phyloP scores from a whole-genome alignment of 2,329 filamentous ascomycete species.

The Chaetomiaceae sp. region DNA sequence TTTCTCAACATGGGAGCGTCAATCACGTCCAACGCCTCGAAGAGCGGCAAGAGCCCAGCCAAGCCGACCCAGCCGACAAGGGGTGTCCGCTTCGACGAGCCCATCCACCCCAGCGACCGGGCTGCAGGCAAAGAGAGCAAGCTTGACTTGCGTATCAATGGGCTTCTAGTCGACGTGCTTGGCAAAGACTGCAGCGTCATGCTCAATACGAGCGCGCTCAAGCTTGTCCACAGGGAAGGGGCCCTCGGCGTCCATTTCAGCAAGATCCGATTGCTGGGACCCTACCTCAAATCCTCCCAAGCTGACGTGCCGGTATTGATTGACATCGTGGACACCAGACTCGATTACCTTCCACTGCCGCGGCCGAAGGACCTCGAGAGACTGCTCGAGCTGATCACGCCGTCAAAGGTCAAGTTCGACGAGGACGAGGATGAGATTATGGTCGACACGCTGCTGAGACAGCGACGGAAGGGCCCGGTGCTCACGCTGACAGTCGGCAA shows the following conservation, averaged over 20 bases:
- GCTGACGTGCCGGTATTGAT: conserved; percentile 56
- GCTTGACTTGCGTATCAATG: conserved; percentile 69
- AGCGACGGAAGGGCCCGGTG: conserved; percentile 80
- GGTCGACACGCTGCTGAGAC: conserved; percentile 81
- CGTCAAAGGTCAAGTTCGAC: conserved; percentile 81
- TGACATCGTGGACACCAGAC: conserved; percentile 57
- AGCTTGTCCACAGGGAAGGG: conserved; percentile 68
- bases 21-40: conserved; percentile 65
- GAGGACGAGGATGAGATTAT: conserved; percentile 89
- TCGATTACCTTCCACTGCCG: conserved; percentile 68
- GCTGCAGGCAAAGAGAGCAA: conserved; percentile 53
- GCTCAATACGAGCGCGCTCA: conserved; percentile 74
- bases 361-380: conserved; percentile 75
- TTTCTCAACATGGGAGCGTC: conserved; percentile 85
- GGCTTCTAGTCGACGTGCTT: conserved; percentile 67
- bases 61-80: conserved; percentile 40
- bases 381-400: conserved; percentile 79
- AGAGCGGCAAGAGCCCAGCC: conserved; percentile 32
- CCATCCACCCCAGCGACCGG: conserved; percentile 43
- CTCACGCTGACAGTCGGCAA: conserved; percentile 63
- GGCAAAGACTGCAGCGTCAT: conserved; percentile 70
- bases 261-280: conserved; percentile 68
- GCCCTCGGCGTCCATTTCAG: conserved; percentile 68
- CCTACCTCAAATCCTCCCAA: conserved; percentile 49
- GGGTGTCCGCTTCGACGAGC: conserved; percentile 54